phyloP scores from a whole-genome alignment of 2,329 filamentous ascomycete genomes.

The Trichophyton rubrum region DNA sequence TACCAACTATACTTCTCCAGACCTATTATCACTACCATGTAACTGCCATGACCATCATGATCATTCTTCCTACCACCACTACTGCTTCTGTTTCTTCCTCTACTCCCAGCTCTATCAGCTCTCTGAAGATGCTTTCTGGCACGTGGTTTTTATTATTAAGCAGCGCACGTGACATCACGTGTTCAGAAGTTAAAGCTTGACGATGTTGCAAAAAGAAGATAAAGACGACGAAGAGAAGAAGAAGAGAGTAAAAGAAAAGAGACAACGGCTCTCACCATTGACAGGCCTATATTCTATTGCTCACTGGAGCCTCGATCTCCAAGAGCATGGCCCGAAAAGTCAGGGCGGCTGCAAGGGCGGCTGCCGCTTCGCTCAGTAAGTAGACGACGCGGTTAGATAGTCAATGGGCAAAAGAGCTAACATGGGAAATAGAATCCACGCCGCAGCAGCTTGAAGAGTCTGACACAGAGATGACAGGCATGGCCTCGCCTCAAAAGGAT shows the following conservation, averaged over 20 bases:
- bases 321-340: constrained; percentile 33
- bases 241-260: not conserved
- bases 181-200: too few species aligned
- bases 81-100: too few species aligned
- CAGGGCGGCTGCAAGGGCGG: constrained; percentile 36
- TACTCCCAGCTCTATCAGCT: too few species aligned
- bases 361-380: constrained; percentile 36
- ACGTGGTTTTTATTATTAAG: too few species aligned
- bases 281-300: not conserved
- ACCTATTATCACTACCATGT: too few species aligned
- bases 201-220: too few species aligned
- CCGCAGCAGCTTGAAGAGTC: constrained; percentile 32
- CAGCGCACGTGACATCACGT: not conserved
- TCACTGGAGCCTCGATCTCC: not conserved
- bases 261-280: not conserved
- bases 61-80: too few species aligned
- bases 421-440: constrained; percentile 26
- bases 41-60: too few species aligned
- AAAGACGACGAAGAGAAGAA: not conserved
- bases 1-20: too few species aligned
- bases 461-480: constrained; percentile 35
- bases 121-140: too few species aligned
- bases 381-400: constrained; percentile 4
- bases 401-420: not conserved
- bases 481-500: constrained; percentile 24